Evolutionary conservation across 352 stramenopile species (phyloP).

Genomic region (Phytophthora cactorum): DNA sequence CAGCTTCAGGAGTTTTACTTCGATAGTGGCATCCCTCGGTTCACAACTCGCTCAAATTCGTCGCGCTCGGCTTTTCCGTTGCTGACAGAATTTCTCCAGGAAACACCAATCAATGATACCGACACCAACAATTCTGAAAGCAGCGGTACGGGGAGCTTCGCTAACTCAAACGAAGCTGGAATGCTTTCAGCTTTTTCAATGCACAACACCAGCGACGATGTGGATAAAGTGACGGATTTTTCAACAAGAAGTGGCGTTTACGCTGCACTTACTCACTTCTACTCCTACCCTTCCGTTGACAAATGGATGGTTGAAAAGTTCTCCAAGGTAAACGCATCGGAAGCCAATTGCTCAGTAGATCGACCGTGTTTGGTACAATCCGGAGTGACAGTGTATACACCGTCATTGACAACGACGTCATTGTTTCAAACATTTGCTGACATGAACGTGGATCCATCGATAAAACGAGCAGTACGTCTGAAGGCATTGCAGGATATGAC

Average conservation of each 20-base stretch:
- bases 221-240: slow-evolving; percentile 18
- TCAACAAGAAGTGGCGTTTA: slow-evolving; percentile 33
- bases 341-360: slow-evolving; percentile 30
- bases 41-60: slow-evolving; percentile 35
- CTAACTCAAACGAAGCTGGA: not conserved
- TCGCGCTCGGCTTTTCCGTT: slow-evolving; percentile 42
- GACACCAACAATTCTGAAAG: not conserved
- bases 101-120: not conserved
- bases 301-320: slow-evolving; percentile 18
- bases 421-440: slow-evolving; percentile 37
- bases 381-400: slow-evolving; percentile 71
- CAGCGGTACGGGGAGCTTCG: slow-evolving; percentile 1
- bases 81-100: slow-evolving; percentile 33
- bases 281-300: slow-evolving; percentile 47
- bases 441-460: slow-evolving; percentile 4
- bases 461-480: slow-evolving; percentile 42
- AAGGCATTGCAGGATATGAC: slow-evolving; percentile 40
- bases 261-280: slow-evolving; percentile 47
- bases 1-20: slow-evolving; percentile 62
- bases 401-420: slow-evolving; percentile 32
- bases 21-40: slow-evolving; percentile 56
- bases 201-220: not conserved
- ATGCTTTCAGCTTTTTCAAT: not conserved
- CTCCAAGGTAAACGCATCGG: slow-evolving; percentile 3
- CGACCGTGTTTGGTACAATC: slow-evolving; percentile 50